These are phyloP conservation scores for Aechmea fasciata DNA, from an alignment of 176 grass and related monocot genomes.

Conservation along the genomic window DNA sequence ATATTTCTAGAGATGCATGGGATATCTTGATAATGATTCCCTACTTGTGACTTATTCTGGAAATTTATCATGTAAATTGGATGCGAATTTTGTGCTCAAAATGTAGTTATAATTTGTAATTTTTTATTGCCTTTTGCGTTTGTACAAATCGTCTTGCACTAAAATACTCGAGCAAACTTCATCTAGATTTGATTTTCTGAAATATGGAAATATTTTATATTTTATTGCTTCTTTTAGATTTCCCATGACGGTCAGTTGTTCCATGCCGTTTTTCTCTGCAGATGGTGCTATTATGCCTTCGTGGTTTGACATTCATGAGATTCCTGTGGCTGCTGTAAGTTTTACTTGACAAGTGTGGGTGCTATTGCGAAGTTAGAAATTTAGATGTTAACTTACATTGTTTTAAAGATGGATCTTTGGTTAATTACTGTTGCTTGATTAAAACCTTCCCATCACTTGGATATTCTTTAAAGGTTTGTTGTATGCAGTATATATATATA, in stretches of 20 bases:
- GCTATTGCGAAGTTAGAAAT: not conserved
- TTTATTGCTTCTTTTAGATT: not conserved
- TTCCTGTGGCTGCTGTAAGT: constrained; percentile 57
- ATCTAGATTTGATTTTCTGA: not conserved
- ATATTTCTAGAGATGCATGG: no score
- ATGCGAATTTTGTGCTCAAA: no score
- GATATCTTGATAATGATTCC: no score
- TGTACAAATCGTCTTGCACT: no score
- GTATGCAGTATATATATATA: not conserved
- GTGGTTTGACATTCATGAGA: constrained; percentile 89
- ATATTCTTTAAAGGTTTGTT: not conserved
- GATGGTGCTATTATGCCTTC: constrained; percentile 78
- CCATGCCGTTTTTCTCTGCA: constrained; percentile 16
- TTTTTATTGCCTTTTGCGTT: no score
- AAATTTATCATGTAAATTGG: no score
- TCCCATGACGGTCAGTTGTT: not conserved
- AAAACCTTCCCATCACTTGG: not conserved
- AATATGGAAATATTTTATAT: not conserved
- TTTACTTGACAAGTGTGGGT: not conserved
- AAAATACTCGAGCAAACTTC: no score
- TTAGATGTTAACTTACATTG: not conserved
- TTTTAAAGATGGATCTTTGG: not conserved
- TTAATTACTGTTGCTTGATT: not conserved
- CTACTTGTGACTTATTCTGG: no score
- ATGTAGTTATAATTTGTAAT: no score